Evolutionary conservation across 495 filamentous ascomycete species (phyloP), one percentile per base, ranked within the genome.

Genomic region (Talaromyces thailandensis): DNA sequence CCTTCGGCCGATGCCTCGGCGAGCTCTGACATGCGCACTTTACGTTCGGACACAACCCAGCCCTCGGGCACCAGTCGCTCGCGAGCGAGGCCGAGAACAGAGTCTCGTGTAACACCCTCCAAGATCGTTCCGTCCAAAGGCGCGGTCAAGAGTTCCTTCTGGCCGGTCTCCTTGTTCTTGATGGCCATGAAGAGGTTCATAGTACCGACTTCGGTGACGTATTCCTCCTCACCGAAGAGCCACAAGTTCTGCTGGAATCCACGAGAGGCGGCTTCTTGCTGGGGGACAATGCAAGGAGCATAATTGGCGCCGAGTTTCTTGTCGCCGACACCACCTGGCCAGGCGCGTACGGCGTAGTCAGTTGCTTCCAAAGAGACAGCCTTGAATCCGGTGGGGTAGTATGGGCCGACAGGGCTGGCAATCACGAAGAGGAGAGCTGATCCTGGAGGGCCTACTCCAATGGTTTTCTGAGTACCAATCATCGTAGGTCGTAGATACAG

Each of bases 271-370:
- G 94, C 94, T 72, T 96, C 81, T 62, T 92, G 82, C 76, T 98
- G 95, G 11, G 95, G 94, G 25, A 96, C 76, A 64, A 98, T 92
- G 74, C 93, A 96, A 2, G 95, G 93, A 16, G 94, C 94, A 71
- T 98, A 98, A 81, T 98, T 98, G 64, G 92, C 93, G 63, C 94
- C 94, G 21, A 98, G 85, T 81, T 98, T 98, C 84, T 92, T 94
- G 78, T 96, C 90, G 67, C 94, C 94, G 8, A 96, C 92, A 68
- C 94, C 94, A 60, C 93, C 93, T 32, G 94, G 94, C 94, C 94
- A 98, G 58, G 94, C 94, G 60, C 94, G 93, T 60, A 98, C 91
- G 59, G 92, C 92, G 75, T 95, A 93, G 74, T 92, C 85, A 18
- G 93, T 95, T 8, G 94, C 93, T 76, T 96, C 93, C 43, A 98